Evolutionary conservation across 139 green algal genomes (phyloP).

Genomic region (Ettlia oleoabundans): DNA sequence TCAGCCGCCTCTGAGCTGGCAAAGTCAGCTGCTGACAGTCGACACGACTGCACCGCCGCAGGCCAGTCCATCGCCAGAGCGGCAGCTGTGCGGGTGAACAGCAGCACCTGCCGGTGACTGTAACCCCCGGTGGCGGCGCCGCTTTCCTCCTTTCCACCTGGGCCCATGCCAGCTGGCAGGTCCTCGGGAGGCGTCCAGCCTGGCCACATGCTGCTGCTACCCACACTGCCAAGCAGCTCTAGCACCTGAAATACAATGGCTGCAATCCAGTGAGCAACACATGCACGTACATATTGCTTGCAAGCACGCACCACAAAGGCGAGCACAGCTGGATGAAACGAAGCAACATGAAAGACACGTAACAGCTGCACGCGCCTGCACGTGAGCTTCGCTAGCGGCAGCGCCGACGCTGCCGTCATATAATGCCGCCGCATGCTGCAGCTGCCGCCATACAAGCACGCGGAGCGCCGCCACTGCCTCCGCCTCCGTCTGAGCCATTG

Average conservation of each 20-base stretch:
- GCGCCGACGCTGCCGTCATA: conserved; percentile 12
- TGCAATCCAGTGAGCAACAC: no score
- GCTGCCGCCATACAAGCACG: conserved; percentile 17
- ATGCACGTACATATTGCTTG: no score
- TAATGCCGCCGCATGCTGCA: conserved; percentile 6
- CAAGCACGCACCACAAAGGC: background rate
- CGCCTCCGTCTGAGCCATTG: background rate
- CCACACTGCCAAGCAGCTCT: conserved; percentile 40
- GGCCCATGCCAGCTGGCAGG: background rate
- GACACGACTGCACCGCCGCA: conserved; percentile 16
- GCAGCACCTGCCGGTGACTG: conserved; percentile 24
- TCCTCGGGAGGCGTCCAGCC: conserved; percentile 28
- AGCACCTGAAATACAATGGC: no score
- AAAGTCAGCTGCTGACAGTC: conserved; percentile 31
- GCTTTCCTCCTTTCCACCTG: no score
- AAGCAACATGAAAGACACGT: background rate
- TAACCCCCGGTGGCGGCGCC: background rate
- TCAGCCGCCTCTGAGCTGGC: background rate
- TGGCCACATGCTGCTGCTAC: conserved; percentile 29
- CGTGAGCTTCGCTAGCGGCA: conserved; percentile 3
- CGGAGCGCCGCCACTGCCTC: conserved; percentile 2
- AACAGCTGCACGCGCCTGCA: conserved; percentile 13
- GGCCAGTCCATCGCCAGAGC: conserved; percentile 18
- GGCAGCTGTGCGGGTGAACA: conserved; percentile 5
- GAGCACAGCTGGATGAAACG: background rate